Evolutionary conservation across 768 basidiomycete genomes (phyloP), one percentile per base, ranked within the genome.

Genomic region (Baorangia bicolor): DNA sequence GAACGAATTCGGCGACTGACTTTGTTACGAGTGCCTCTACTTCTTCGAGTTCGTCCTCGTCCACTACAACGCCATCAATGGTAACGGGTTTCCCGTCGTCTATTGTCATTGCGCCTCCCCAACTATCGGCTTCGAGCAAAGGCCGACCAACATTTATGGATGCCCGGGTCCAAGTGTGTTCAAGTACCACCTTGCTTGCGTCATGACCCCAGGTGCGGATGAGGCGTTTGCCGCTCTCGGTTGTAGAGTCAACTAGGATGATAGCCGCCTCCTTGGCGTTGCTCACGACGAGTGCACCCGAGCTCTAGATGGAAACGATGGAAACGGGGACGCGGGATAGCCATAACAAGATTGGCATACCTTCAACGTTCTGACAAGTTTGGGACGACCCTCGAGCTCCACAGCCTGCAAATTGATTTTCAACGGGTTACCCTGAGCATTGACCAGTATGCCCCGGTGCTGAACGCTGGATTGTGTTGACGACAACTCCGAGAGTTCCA

Each of bases 171-270:
- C 88, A 90, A 3, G 60, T 57, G 59, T 77, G 74, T 44, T 81
- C 73, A 51, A 88, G 72, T 11, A 87, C 78, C 1, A 79, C 74
- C 66, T 84, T 74, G 37, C 66, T 65, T 13, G 64, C 55, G 43
- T 85, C 84, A 23, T 69, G 64, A 8, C 78, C 75, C 84, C 84
- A 88, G 20, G 82, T 80, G 37, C 81, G 77, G 55, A 87, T 77
- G 61, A 87, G 81, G 18, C 77, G 75, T 62, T 74, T 73, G 27
- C 87, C 86, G 39, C 79, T 76, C n/a, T 73, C 64, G 0, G 81
- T 76, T 18, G 71, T 69, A 2, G 80, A 67, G 58, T 88, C 81
- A 8, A 90, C 83, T 5, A 90, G 71, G 42, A 88, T 81, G 25
- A 88, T 72, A 20, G 77, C 69, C 0, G 87, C 81, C 47, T 79